A percentile compares a stretch with the other conserved stretches of the same genome.
phyloP scores from a whole-genome alignment of 352 stramenopile genomes.

The Globisporangium orthogonon region DNA sequence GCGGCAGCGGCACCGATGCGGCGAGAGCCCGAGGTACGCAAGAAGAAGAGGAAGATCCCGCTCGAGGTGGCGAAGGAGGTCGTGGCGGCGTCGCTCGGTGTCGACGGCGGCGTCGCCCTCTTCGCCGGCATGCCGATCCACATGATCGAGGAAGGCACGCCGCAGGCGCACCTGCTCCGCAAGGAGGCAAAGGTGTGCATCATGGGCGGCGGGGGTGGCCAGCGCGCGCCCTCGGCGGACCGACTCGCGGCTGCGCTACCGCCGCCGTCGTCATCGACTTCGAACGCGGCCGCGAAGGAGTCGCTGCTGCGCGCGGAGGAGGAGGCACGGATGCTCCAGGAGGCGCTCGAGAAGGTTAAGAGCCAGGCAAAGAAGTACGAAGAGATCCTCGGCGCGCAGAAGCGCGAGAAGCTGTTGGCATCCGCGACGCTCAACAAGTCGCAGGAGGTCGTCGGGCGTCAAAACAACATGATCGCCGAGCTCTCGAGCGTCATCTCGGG shows the following conservation, averaged over 20 bases:
- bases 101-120: slow-evolving; percentile 41
- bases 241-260: background rate
- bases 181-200: slow-evolving; percentile 82
- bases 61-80: slow-evolving; percentile 75
- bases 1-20: background rate
- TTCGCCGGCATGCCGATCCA: slow-evolving; percentile 74
- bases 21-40: slow-evolving; percentile 28
- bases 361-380: slow-evolving; percentile 84
- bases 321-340: slow-evolving; percentile 69
- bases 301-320: slow-evolving; percentile 58
- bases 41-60: slow-evolving; percentile 78
- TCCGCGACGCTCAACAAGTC: slow-evolving; percentile 70
- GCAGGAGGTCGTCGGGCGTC: slow-evolving; percentile 63
- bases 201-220: slow-evolving; percentile 24
- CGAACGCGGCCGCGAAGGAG: slow-evolving; percentile 50
- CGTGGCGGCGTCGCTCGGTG: slow-evolving; percentile 68
- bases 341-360: slow-evolving; percentile 81
- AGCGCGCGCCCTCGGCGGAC: background rate
- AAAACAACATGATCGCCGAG: slow-evolving; percentile 82
- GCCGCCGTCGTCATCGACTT: background rate
- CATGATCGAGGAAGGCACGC: slow-evolving; percentile 68
- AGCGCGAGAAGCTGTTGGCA: slow-evolving; percentile 57
- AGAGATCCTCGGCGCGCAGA: slow-evolving; percentile 67
- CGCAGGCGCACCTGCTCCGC: slow-evolving; percentile 72
- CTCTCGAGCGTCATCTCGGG: slow-evolving; percentile 61